These are phyloP conservation scores for Calonectria pseudoturangicola DNA, from an alignment of 2,329 filamentous ascomycete genomes.

Conservation along the genomic window DNA sequence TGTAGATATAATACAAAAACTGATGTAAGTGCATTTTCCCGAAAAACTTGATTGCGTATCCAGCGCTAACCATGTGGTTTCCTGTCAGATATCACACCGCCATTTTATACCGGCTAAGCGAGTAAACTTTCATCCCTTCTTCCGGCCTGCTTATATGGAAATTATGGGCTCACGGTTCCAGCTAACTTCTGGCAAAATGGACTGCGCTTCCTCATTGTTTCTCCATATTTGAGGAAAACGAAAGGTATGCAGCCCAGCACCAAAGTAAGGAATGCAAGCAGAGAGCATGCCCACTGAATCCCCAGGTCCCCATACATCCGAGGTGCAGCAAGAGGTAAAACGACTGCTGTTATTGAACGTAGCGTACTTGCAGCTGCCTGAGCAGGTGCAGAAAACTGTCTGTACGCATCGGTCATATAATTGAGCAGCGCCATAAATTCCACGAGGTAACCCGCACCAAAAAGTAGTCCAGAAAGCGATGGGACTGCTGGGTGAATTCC, in stretches of 20 bases:
- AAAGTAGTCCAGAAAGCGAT: not conserved
- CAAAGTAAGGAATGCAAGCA: not conserved
- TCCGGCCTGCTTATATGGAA: not conserved
- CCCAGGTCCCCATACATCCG: slow-evolving; percentile 43
- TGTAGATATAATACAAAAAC: no score
- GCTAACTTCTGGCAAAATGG: not conserved
- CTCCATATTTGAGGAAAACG: not conserved
- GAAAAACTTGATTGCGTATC: no score
- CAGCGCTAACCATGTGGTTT: no score
- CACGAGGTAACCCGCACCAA: slow-evolving; percentile 4
- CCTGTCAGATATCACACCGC: no score
- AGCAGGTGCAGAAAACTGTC: slow-evolving; percentile 32
- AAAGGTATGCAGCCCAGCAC: not conserved
- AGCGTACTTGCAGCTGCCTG: slow-evolving; percentile 31
- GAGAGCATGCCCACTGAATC: slow-evolving; percentile 41
- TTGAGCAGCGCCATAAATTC: slow-evolving; percentile 35
- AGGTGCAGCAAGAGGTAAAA: slow-evolving; percentile 37
- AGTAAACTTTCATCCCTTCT: not conserved
- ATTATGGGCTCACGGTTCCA: not conserved
- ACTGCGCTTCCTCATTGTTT: not conserved
- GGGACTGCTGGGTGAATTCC: not conserved
- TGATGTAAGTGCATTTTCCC: no score
- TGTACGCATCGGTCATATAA: slow-evolving; percentile 37
- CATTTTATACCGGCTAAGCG: no score
- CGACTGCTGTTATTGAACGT: slow-evolving; percentile 27